Conservation (phyloP, 805 yeast genomes). For the Yarrowia keelungensis region DNA sequence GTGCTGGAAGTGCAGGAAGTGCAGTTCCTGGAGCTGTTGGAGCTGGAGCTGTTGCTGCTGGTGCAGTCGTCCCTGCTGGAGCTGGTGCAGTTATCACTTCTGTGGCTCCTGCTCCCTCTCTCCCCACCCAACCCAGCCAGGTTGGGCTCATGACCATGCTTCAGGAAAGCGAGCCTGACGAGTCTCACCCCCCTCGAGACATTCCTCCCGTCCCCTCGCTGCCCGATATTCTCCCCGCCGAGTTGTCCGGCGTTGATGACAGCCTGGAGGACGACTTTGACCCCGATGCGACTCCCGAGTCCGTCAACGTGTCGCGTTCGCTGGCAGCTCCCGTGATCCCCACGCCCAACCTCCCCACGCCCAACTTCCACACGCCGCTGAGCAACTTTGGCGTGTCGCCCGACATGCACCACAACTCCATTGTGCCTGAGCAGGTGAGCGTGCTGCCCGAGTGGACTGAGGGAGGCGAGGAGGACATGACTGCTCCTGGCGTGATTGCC, state of each 20-base stretch:
- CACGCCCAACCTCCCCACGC: constrained; percentile 27
- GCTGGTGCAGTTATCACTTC: neutral
- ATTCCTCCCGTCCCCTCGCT: constrained; percentile 14
- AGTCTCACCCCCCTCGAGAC: neutral
- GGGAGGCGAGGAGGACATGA: neutral
- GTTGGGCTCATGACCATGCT: constrained; percentile 27
- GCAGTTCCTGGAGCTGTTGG: neutral
- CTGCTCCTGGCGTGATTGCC: constrained; percentile 14
- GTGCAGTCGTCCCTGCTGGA: neutral
- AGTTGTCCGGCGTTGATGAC: constrained; percentile 2
- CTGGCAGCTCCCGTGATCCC: constrained; percentile 19
- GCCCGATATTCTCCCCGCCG: constrained; percentile 19
- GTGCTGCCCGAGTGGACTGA: constrained; percentile 27
- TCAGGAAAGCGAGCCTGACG: neutral
- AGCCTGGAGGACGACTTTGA: constrained; percentile 9
- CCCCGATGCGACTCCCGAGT: constrained; percentile 25
- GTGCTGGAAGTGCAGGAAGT: neutral
- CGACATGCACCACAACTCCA: constrained; percentile 9
- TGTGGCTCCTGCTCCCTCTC: neutral
- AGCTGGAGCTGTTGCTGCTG: neutral
- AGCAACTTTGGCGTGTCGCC: constrained; percentile 17
- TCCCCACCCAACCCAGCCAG: constrained; percentile 1
- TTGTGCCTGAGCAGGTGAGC: constrained; percentile 35
- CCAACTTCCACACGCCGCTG: constrained; percentile 32
- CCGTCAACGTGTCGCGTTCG: constrained; percentile 21